Evolutionary conservation across 768 basidiomycete species (phyloP).

Genomic region (Podaxis mareebaensis): DNA sequence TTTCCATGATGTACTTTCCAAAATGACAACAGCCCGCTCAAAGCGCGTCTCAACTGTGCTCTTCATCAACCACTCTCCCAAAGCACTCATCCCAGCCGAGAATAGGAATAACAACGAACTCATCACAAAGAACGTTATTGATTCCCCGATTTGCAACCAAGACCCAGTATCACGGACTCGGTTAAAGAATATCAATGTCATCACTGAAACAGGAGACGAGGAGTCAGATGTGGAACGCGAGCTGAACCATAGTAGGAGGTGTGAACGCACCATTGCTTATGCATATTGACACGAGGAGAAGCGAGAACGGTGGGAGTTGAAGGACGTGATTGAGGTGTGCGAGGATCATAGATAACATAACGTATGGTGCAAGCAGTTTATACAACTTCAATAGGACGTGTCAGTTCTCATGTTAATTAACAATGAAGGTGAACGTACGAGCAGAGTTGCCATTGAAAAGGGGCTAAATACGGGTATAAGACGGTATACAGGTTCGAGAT

Average conservation of each 20-base stretch:
- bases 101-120: conserved; percentile 77
- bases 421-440: conserved; percentile 43
- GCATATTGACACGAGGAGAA: conserved; percentile 75
- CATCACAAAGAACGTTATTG: conserved; percentile 87
- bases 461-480: conserved; percentile 85
- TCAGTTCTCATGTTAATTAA: not conserved
- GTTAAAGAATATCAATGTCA: conserved; percentile 85
- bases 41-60: conserved; percentile 6
- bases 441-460: conserved; percentile 74
- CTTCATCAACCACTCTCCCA: conserved; percentile 70
- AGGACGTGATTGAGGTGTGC: conserved; percentile 69
- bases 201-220: conserved; percentile 43
- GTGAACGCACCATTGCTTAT: conserved; percentile 61
- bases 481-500: conserved; percentile 85
- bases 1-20: not conserved
- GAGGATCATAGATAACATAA: conserved; percentile 70
- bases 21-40: not conserved
- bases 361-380: conserved; percentile 81
- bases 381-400: conserved; percentile 50
- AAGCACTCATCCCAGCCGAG: conserved; percentile 73
- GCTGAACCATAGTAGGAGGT: not conserved
- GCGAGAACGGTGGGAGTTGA: conserved; percentile 73
- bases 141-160: conserved; percentile 89
- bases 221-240: not conserved
- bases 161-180: conserved; percentile 83